phyloP scores from a whole-genome alignment of 352 stramenopile genomes.

The Elongisporangium senticosum region DNA sequence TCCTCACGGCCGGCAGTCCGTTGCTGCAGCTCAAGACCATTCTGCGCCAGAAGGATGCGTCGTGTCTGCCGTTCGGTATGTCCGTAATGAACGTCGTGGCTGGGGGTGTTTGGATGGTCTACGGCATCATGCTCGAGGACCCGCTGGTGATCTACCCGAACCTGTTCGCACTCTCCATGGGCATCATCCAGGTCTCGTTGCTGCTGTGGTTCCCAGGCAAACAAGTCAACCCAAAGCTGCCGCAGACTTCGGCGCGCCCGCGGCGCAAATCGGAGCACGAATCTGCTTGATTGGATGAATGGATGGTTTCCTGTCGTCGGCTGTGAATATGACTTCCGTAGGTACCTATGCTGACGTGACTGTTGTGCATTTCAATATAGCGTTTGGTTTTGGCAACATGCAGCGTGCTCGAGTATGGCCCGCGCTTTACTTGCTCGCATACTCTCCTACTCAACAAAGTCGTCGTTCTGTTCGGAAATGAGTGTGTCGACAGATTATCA shows the following conservation, averaged over 20 bases:
- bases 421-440: no score
- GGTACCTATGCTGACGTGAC: not conserved
- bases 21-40: slow-evolving; percentile 69
- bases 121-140: slow-evolving; percentile 63
- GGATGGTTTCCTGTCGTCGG: not conserved
- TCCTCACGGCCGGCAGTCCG: slow-evolving; percentile 64
- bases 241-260: not conserved
- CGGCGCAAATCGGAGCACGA: not conserved
- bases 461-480: no score
- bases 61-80: slow-evolving; percentile 69
- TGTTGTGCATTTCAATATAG: not conserved
- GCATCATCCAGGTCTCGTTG: slow-evolving; percentile 62
- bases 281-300: not conserved
- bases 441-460: no score
- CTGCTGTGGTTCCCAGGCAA: slow-evolving; percentile 44
- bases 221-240: slow-evolving; percentile 1
- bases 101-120: slow-evolving; percentile 57
- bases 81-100: slow-evolving; percentile 74
- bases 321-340: not conserved
- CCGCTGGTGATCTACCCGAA: slow-evolving; percentile 66
- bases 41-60: slow-evolving; percentile 54
- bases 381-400: not conserved
- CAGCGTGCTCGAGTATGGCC: not conserved
- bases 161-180: slow-evolving; percentile 61
- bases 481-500: no score